Percentiles rank a stretch among this genome's conserved stretches.
These are phyloP conservation scores for Vigna mungo DNA, from an alignment of 306 rosid species.

Conservation along the genomic window DNA sequence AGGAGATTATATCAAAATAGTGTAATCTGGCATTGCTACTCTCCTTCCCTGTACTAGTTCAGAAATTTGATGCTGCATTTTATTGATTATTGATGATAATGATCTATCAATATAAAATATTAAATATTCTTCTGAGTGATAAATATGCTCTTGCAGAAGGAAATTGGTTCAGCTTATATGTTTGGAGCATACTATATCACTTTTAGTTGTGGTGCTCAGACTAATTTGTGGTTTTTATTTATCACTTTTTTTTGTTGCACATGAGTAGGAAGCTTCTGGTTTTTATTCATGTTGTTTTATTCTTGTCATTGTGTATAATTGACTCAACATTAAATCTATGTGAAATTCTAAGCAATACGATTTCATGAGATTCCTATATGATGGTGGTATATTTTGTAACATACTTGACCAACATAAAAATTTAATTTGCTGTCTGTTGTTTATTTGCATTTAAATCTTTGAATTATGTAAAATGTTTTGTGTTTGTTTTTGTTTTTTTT, in stretches of 20 bases:
- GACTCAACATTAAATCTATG: neutral
- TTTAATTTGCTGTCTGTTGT: neutral
- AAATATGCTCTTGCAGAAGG: conserved; percentile 17
- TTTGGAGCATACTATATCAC: neutral
- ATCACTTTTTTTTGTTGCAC: neutral
- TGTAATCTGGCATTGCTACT: neutral
- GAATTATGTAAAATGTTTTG: conserved; percentile 14
- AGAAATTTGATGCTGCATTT: conserved; percentile 11
- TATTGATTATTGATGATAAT: neutral
- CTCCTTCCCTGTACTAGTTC: conserved; percentile 15
- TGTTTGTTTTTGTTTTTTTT: neutral
- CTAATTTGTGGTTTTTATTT: neutral
- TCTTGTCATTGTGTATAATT: neutral
- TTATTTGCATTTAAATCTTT: conserved; percentile 7
- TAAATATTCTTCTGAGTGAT: neutral
- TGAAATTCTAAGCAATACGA: neutral
- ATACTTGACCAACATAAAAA: neutral
- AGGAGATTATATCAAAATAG: conserved; percentile 6
- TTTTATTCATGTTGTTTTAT: conserved; percentile 9
- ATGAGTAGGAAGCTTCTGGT: conserved; percentile 1
- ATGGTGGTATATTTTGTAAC: conserved; percentile 13
- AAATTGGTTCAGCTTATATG: neutral
- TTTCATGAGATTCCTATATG: conserved; percentile 15
- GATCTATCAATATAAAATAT: neutral
- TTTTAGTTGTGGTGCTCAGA: conserved; percentile 5